Percentiles rank a stretch among this genome's conserved stretches.
These are phyloP conservation scores for Pezicula carpinea DNA, from an alignment of 2,329 filamentous ascomycete genomes.

Conservation along the genomic window DNA sequence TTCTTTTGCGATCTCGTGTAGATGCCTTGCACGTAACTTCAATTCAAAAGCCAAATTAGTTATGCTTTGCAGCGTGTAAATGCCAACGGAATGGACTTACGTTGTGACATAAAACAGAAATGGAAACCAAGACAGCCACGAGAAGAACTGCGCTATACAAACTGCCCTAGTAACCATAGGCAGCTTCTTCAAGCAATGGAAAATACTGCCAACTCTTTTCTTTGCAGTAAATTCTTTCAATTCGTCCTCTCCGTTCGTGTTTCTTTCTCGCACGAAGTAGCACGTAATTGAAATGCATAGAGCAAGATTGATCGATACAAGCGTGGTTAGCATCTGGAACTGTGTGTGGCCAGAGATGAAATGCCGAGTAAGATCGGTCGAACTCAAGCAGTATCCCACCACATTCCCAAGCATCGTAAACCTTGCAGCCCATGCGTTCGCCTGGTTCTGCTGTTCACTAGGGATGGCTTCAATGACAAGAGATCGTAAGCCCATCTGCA, in stretches of 20 bases:
- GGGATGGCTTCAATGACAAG: slow-evolving; percentile 25
- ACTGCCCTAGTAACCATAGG: slow-evolving; percentile 12
- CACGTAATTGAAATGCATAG: no score
- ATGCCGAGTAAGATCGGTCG: slow-evolving; percentile 13
- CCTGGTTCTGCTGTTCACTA: slow-evolving; percentile 24
- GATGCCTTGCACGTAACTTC: slow-evolving; percentile 5
- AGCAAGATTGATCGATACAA: slow-evolving; percentile 11
- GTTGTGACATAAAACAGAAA: slow-evolving; percentile 30
- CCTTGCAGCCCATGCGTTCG: slow-evolving; percentile 25
- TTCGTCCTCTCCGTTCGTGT: no score
- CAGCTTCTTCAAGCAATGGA: slow-evolving; percentile 11
- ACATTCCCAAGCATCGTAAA: slow-evolving; percentile 27
- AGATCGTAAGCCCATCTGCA: slow-evolving; percentile 26
- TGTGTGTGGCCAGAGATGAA: slow-evolving; percentile 11
- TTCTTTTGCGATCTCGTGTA: not conserved
- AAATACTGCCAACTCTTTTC: slow-evolving; percentile 2
- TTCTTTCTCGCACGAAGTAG: no score
- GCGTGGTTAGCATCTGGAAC: slow-evolving; percentile 17
- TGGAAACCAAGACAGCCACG: slow-evolving; percentile 29
- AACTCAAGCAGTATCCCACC: slow-evolving; percentile 25
- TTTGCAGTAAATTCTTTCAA: no score
- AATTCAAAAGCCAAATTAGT: no score
- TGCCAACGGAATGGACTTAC: slow-evolving; percentile 17
- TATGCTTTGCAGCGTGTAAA: no score
- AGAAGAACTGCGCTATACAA: slow-evolving; percentile 21